phyloP scores from a whole-genome alignment of 2,329 filamentous ascomycete genomes.

The Sarocladiaceae sp. region DNA sequence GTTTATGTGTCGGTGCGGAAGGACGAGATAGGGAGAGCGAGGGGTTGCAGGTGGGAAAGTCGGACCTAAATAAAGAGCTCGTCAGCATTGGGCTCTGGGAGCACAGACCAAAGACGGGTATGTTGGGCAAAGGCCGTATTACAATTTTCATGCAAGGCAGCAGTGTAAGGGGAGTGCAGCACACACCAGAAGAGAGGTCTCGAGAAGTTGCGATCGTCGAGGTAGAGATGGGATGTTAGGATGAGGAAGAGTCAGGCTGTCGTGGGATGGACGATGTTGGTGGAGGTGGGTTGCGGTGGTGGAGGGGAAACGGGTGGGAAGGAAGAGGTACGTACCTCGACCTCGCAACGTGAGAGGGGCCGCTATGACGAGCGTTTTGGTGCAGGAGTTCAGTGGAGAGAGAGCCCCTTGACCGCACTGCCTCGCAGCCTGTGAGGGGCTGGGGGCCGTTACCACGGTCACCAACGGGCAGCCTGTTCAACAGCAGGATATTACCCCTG shows the following conservation, averaged over 20 bases:
- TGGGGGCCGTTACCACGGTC: slow-evolving; percentile 3
- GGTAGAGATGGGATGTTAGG: slow-evolving; percentile 1
- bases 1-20: slow-evolving; percentile 18
- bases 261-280: slow-evolving; percentile 5
- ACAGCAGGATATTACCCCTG: slow-evolving; percentile 1
- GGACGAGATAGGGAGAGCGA: slow-evolving; percentile 11
- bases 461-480: no score
- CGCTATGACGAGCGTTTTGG: slow-evolving; percentile 2
- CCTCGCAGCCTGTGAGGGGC: background rate
- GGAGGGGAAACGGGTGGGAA: background rate
- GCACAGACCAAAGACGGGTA: background rate
- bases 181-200: background rate
- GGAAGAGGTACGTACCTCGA: slow-evolving; percentile 9
- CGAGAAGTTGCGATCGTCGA: background rate
- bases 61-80: slow-evolving; percentile 10
- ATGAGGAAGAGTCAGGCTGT: slow-evolving; percentile 8
- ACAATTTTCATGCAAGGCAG: background rate
- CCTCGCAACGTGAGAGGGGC: no score
- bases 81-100: background rate
- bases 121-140: background rate
- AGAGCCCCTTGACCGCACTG: no score
- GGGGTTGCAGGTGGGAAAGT: slow-evolving; percentile 1
- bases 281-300: background rate
- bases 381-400: no score
- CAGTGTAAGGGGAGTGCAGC: background rate